These are phyloP conservation scores for Phtheirospermum japonicum DNA, from an alignment of 257 asterid species.

Conservation along the genomic window DNA sequence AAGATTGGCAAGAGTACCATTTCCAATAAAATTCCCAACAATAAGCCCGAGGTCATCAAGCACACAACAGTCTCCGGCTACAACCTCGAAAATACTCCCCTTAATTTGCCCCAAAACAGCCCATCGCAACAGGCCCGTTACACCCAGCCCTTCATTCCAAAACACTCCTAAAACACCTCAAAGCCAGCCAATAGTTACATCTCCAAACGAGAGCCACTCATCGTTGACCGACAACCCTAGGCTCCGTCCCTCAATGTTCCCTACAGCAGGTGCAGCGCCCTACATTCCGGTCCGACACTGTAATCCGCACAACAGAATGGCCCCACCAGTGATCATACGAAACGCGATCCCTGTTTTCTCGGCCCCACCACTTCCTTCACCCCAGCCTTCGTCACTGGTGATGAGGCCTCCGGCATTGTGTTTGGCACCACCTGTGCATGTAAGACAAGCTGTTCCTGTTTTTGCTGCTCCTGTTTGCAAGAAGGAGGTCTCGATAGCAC, in stretches of 20 bases:
- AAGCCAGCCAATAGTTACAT: slow-evolving; percentile 38
- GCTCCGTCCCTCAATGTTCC: slow-evolving; percentile 53
- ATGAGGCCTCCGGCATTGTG: slow-evolving; percentile 53
- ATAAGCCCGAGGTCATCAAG: slow-evolving; percentile 51
- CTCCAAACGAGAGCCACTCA: slow-evolving; percentile 38
- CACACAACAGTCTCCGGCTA: slow-evolving; percentile 50
- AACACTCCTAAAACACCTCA: slow-evolving; percentile 39
- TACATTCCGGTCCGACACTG: slow-evolving; percentile 80
- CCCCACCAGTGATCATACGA: slow-evolving; percentile 87
- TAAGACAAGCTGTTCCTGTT: slow-evolving; percentile 60
- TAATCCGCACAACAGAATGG: slow-evolving; percentile 57
- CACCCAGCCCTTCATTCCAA: slow-evolving; percentile 41
- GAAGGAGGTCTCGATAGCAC: slow-evolving; percentile 46
- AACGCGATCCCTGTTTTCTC: slow-evolving; percentile 78
- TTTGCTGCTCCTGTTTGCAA: slow-evolving; percentile 53
- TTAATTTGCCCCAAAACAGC: slow-evolving; percentile 70
- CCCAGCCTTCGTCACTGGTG: slow-evolving; percentile 43
- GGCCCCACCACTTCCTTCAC: slow-evolving; percentile 72
- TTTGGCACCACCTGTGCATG: slow-evolving; percentile 62
- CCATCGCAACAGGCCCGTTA: slow-evolving; percentile 47
- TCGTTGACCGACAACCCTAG: slow-evolving; percentile 38
- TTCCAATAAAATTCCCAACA: slow-evolving; percentile 77
- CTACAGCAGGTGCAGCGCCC: slow-evolving; percentile 83
- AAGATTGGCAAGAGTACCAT: slow-evolving; percentile 53
- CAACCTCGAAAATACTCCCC: slow-evolving; percentile 94